Base-by-base conservation (phyloP, 495 filamentous ascomycete species). In the Geoglossum glabrum region DNA sequence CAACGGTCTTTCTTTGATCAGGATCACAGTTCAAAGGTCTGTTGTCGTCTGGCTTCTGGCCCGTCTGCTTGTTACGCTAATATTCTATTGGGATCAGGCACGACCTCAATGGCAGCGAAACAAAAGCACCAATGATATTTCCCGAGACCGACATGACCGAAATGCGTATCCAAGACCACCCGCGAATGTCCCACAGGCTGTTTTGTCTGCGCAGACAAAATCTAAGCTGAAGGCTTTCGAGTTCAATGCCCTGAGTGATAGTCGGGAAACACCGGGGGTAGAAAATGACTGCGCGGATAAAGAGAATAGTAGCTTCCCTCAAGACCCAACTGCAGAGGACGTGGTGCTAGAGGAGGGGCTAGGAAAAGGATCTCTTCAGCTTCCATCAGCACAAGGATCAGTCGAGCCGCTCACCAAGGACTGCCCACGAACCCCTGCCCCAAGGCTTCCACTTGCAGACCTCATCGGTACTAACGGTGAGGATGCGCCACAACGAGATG, bases 391-490 rank as follows among this genome's bases (percentile, higher is more conserved):
- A 54, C 63, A 71, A 59, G 50, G 61, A 46, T 62, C 63, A 7
- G 63, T 60, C 40, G 64, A 47, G 19, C 64, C 74, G 43, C 62
- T 65, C 1, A 56, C 61, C 40, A 74, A 72, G 55, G 69, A 81
- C 67, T 73, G 76, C 59, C 76, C 84, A 3, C 80, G 79, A 45
- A 94, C 90, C 2, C 90, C 90, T 0, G 79, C 80, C 19, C 79
- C 80, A 30, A 76, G 84, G 46, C 72, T 93, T 34, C 79, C 85
- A 47, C 77, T 95, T 61, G 80, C 82, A 31, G 87, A 94, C 60
- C 72, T 97, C 23, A 83, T 96, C 59, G 81, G 83, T 4, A 27
- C 7, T 45, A 81, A 82, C 64, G 73, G 76, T 38, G 86, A 89
- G 59, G 72, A 76, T 57, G 76, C 76, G 3, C 72, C 73, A 8